Base-by-base conservation (phyloP, 176 grass and related monocot species). In the Dendrocalamus sinicus region DNA sequence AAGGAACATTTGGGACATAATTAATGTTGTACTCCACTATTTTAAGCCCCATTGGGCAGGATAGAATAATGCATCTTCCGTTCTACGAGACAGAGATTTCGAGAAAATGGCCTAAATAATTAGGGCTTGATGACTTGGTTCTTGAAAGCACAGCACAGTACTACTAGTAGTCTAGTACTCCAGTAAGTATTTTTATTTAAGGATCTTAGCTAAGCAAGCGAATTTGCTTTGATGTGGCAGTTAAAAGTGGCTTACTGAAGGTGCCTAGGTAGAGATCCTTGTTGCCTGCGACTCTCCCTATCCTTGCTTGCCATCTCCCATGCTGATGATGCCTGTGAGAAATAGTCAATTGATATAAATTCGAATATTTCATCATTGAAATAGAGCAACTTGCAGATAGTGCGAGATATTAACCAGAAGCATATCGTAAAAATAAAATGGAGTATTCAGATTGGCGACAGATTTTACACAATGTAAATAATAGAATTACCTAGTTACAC, bases 281-380 rank as follows among this genome's bases (percentile, higher is more conserved):
- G 80, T 94, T 94, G 30, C 92, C 87, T 24, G 92, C 86, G 72
- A 91, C 92, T 75, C 92, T 80, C 47, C 92, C 92, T 57, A 94
- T 94, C 81, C 92, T 94, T 80, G 92, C 92, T 89, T 94, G 92
- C 92, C 92, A 94, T 77, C 92, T 88, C 11, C 92, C 92, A 76
- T 94, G 89, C 23, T 94, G 92, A 81, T 91, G 92, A 65, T 94
- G 92, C 46, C 92, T 91, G 80, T 75, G 14, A 64, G 53, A 72
- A 64, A 72, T 15, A 2, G 45, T 47, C 45, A 47, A 12, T 47
- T 10, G 45, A 47, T 47, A 47, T 47, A 47, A 47, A 47, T 47
- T 47, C 9, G 45, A 47, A 2, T 47, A 12, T 47, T 47, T 47
- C 45, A 47, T 47, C 45, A 12, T 12, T 47, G 45, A 47, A 47